Conservation (phyloP, 208 protist species). For the Leishmania mexicana region DNA sequence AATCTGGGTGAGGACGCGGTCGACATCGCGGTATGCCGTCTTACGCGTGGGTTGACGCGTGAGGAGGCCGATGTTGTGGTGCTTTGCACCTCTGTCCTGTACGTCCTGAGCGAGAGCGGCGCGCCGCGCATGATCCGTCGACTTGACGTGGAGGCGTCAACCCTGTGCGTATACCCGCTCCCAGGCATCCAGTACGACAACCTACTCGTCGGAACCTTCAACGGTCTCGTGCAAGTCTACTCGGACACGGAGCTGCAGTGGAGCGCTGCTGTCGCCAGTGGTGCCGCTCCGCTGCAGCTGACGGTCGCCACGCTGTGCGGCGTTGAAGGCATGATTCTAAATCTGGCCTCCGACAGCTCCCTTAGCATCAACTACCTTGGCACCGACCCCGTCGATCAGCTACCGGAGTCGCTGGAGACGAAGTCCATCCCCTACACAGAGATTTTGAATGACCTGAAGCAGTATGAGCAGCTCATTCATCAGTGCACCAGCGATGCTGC, state of each 20-base stretch:
- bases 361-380: conserved; percentile 92
- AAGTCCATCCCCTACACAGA: conserved; percentile 81
- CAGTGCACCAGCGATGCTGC: conserved; percentile 13
- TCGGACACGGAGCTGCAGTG: conserved; percentile 87
- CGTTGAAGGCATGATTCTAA: conserved; percentile 80
- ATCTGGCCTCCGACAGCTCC: conserved; percentile 61
- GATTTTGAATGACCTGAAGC: conserved; percentile 83
- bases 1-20: conserved; percentile 89
- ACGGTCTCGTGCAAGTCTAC: conserved; percentile 81
- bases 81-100: conserved; percentile 76
- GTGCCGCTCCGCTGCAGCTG: conserved; percentile 57
- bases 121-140: conserved; percentile 50
- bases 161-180: conserved; percentile 64
- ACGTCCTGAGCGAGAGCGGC: conserved; percentile 66
- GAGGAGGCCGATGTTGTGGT: conserved; percentile 79
- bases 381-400: conserved; percentile 86
- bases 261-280: conserved; percentile 63
- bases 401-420: conserved; percentile 72
- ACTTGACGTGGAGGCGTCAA: conserved; percentile 76
- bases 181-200: conserved; percentile 60
- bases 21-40: conserved; percentile 66
- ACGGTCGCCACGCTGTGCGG: conserved; percentile 62
- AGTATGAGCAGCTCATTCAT: conserved; percentile 72
- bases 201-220: conserved; percentile 81
- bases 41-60: conserved; percentile 40